A percentile compares a stretch with the other conserved stretches of the same genome.
phyloP scores from a whole-genome alignment of 331 rosid species.

The Phaseolus coccineus region DNA sequence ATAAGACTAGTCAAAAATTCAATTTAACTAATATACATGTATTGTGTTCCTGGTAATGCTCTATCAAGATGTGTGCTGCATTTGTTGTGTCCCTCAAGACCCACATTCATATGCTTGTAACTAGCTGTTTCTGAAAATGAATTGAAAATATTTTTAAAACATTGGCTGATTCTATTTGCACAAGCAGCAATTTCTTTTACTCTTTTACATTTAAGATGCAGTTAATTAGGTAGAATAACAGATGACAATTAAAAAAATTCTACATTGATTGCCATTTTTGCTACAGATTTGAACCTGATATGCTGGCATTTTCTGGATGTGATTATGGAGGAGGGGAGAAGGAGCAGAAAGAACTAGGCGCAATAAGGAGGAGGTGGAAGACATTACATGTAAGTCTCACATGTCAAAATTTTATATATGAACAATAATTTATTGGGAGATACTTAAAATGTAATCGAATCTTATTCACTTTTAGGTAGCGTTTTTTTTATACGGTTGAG shows the following conservation, averaged over 20 bases:
- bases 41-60: too few relatives aligned
- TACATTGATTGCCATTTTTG: slow-evolving; percentile 33
- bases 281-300: slow-evolving; percentile 95
- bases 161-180: slow-evolving; percentile 12
- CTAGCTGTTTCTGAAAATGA: too few relatives aligned
- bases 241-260: slow-evolving; percentile 39
- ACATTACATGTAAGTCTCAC: slow-evolving; percentile 82
- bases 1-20: too few relatives aligned
- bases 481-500: slow-evolving; percentile 15
- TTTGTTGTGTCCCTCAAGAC: too few relatives aligned
- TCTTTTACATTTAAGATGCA: slow-evolving; percentile 23
- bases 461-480: slow-evolving; percentile 18
- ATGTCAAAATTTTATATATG: slow-evolving; percentile 33
- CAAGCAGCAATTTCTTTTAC: slow-evolving; percentile 27
- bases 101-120: too few relatives aligned
- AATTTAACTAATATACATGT: too few relatives aligned
- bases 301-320: slow-evolving; percentile 99
- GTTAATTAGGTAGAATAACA: slow-evolving; percentile 25
- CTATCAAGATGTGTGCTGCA: too few relatives aligned
- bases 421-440: slow-evolving; percentile 41
- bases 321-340: slow-evolving; percentile 98
- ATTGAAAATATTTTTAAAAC: too few relatives aligned
- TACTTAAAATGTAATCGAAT: slow-evolving; percentile 24
- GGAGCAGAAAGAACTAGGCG: slow-evolving; percentile 82
- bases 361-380: slow-evolving; percentile 97